Percentiles rank a stretch among this genome's conserved stretches.
Conservation (phyloP, 2,329 filamentous ascomycete genomes). For the Triangularia setosa region DNA sequence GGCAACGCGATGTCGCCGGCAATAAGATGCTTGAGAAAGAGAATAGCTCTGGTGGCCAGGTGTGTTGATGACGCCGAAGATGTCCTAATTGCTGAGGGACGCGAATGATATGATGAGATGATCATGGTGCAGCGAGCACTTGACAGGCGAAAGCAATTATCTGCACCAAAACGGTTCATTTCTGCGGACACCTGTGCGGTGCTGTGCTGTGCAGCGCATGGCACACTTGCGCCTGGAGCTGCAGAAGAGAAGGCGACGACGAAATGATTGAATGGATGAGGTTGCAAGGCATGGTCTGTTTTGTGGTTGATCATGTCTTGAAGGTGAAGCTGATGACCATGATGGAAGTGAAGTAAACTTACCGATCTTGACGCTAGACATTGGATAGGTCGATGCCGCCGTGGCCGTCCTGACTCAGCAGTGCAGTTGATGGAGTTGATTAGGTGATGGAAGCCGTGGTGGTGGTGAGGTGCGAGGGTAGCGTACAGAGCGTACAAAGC, state of each 20-base stretch:
- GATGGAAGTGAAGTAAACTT: neutral
- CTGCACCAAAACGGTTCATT: neutral
- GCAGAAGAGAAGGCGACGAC: neutral
- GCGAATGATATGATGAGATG: too few relatives aligned
- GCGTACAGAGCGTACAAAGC: neutral
- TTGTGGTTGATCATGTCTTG: neutral
- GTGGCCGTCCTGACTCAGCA: conserved; percentile 8
- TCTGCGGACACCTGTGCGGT: neutral
- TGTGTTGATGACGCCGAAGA: neutral
- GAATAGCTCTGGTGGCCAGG: neutral
- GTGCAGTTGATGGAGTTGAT: neutral
- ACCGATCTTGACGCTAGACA: conserved; percentile 4
- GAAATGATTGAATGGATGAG: neutral
- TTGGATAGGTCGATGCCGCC: conserved; percentile 3
- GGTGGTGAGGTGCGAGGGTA: neutral
- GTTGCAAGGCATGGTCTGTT: neutral
- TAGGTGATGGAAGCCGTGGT: neutral
- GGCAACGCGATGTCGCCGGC: neutral
- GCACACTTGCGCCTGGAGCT: neutral
- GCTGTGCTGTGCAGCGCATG: neutral
- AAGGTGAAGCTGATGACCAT: neutral
- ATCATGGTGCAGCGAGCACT: neutral
- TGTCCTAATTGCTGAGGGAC: neutral
- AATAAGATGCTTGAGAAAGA: neutral
- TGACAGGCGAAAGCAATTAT: neutral